A percentile compares a stretch with the other conserved stretches of the same genome.
phyloP scores from a whole-genome alignment of 2,329 filamentous ascomycete genomes.

The Mycosphaerella sp. region DNA sequence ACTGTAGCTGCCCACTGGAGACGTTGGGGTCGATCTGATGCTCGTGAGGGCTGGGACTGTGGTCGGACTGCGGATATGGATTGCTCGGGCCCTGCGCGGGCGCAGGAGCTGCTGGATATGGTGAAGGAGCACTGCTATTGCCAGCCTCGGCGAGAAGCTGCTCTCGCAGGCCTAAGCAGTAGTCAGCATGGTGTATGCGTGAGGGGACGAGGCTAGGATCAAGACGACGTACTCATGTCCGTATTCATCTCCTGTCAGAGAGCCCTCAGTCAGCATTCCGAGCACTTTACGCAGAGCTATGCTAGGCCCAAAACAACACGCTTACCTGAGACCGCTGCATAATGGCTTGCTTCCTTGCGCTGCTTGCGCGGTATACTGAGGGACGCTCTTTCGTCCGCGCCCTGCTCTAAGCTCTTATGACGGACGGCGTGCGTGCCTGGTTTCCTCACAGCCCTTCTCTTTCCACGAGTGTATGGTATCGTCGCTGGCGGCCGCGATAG shows the following conservation, averaged over 20 bases:
- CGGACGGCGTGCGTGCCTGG: neutral
- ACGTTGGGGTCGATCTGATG: conserved; percentile 54
- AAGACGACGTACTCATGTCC: conserved; percentile 38
- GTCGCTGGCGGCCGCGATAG: neutral
- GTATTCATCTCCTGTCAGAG: conserved; percentile 27
- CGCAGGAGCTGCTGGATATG: conserved; percentile 35
- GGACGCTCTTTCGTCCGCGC: neutral
- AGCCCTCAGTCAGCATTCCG: conserved; percentile 16
- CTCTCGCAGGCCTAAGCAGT: conserved; percentile 51
- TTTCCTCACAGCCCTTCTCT: neutral
- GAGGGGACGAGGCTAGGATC: neutral
- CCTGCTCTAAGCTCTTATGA: neutral
- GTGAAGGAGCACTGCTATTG: conserved; percentile 33
- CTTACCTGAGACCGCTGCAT: conserved; percentile 50
- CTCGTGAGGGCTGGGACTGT: conserved; percentile 37
- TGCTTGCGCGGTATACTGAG: neutral
- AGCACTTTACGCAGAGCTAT: neutral
- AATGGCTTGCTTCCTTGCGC: neutral
- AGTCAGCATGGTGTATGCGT: conserved; percentile 10
- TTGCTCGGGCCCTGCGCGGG: conserved; percentile 21
- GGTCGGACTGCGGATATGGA: conserved; percentile 38
- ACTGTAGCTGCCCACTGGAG: conserved; percentile 41
- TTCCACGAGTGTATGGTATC: neutral
- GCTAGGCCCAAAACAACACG: conserved; percentile 22
- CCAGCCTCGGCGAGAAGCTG: conserved; percentile 52